Percentiles rank a stretch among this genome's conserved stretches.
phyloP scores from a whole-genome alignment of 768 basidiomycete genomes.

The Tricholoma sp. region DNA sequence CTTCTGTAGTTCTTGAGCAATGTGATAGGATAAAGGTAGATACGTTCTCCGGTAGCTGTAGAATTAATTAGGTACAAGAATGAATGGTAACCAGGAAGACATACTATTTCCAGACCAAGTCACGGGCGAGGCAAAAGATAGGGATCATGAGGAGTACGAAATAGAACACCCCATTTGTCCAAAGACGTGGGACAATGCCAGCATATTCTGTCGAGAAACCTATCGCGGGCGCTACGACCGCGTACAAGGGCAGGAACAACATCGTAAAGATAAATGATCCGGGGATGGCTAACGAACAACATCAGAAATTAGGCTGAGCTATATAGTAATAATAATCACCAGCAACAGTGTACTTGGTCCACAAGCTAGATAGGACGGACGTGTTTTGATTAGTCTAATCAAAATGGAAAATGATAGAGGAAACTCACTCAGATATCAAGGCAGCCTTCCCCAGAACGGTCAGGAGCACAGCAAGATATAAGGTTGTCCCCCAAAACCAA shows the following conservation, averaged over 20 bases:
- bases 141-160: conserved; percentile 83
- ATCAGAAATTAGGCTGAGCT: conserved; percentile 6
- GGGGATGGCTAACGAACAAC: conserved; percentile 66
- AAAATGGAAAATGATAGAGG: background rate
- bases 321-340: conserved; percentile 36
- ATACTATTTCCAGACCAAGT: conserved; percentile 97
- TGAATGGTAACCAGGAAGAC: conserved; percentile 25
- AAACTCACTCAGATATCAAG: conserved; percentile 89
- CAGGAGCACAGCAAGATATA: conserved; percentile 90
- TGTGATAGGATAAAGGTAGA: conserved; percentile 89
- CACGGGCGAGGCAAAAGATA: conserved; percentile 76
- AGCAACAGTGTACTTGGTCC: conserved; percentile 98
- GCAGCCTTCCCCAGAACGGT: conserved; percentile 98
- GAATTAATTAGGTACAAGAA: conserved; percentile 5
- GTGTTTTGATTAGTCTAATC: background rate
- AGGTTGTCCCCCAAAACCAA: conserved; percentile 98
- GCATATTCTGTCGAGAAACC: conserved; percentile 88
- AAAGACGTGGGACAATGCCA: conserved; percentile 87
- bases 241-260: conserved; percentile 89
- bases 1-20: conserved; percentile 98
- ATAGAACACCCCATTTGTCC: conserved; percentile 87
- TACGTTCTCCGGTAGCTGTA: conserved; percentile 87
- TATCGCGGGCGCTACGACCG: conserved; percentile 76
- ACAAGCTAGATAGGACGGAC: conserved; percentile 53
- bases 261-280: conserved; percentile 98